Percentiles rank a stretch among this genome's conserved stretches.
Evolutionary conservation across 164 flowering plant species (phyloP).

Genomic region (Vitis amurensis): DNA sequence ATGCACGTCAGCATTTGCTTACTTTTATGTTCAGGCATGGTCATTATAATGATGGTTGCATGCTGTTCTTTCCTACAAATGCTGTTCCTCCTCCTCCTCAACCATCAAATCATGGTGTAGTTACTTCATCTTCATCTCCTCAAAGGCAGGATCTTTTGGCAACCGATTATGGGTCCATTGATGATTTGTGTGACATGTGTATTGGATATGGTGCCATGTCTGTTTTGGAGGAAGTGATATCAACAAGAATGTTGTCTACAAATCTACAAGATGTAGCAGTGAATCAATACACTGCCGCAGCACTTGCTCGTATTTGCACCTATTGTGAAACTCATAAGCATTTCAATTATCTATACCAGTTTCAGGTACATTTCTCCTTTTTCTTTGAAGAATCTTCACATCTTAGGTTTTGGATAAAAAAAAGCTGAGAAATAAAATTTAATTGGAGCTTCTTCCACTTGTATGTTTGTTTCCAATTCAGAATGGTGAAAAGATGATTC

Average conservation of each 20-base stretch:
- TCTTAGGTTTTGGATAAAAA: background rate
- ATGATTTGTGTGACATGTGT: slow-evolving; percentile 85
- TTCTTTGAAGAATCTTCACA: background rate
- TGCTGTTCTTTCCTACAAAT: slow-evolving; percentile 81
- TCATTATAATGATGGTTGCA: slow-evolving; percentile 79
- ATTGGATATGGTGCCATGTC: slow-evolving; percentile 87
- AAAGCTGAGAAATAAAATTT: background rate
- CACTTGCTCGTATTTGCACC: slow-evolving; percentile 79
- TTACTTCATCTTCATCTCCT: slow-evolving; percentile 74
- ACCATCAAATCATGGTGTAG: slow-evolving; percentile 57
- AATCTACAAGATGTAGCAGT: slow-evolving; percentile 48
- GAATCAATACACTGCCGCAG: slow-evolving; percentile 67
- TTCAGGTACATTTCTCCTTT: slow-evolving; percentile 56
- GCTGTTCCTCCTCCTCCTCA: slow-evolving; percentile 72
- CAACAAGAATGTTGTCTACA: slow-evolving; percentile 59
- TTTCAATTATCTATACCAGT: slow-evolving; percentile 90
- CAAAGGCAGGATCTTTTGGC: slow-evolving; percentile 83
- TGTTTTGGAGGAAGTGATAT: slow-evolving; percentile 80
- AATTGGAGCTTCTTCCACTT: background rate
- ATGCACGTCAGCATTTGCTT: slow-evolving; percentile 81
- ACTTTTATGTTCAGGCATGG: slow-evolving; percentile 93
- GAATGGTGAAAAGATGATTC: no score
- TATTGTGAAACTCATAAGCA: slow-evolving; percentile 93
- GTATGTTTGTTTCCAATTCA: background rate
- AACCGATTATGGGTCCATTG: slow-evolving; percentile 95